Evolutionary conservation across 208 protist species (phyloP), one percentile per base, ranked within the genome.

Genomic region (Crithidia fasciculata): DNA sequence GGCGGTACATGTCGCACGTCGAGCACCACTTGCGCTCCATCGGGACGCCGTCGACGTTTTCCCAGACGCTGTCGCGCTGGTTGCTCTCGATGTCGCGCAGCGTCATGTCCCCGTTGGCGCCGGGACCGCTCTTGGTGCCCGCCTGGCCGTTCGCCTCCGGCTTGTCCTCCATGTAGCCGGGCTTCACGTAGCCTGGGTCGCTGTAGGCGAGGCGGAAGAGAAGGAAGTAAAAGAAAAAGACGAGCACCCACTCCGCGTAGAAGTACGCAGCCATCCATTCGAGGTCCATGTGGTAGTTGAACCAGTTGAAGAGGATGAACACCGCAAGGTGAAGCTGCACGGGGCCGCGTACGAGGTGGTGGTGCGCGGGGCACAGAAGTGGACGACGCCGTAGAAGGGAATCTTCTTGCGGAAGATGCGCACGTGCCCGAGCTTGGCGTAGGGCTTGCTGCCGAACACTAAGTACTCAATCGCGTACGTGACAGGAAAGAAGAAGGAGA

Each of bases 11-110:
- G 62, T 91, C 74, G 81, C 95, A 98, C 15, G 88, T 94, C 6
- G 83, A 83, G 72, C 95, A 98, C 92, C 94, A 97, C 76, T 96
- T 95, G n/a, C 88, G 82, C 70, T 96, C 93, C 81, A 95, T 86
- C 19, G 79, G 75, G 15, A 93, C 80, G 12, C 90, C 90, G 55
- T 90, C 74, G 10, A 95, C 80, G 9, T 19, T 82, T 69, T 96
- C 89, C 87, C 86, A 96, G 36, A 76, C 50, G 62, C 89, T 95
- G 50, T 91, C 82, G 2, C 85, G 75, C 63, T 87, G 71, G 53
- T 88, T 87, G 36, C 36, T 67, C 70, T 90, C 88, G 39, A 94
- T 91, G 43, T 94, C 92, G 28, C 87, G 84, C 28, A 93, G 66
- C 6, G 87, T 88, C 49, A 92, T 64, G 76, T 89, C 75, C 41